Evolutionary conservation across 2,329 filamentous ascomycete genomes (phyloP).

Genomic region (Aspergillus ochraceoroseus): DNA sequence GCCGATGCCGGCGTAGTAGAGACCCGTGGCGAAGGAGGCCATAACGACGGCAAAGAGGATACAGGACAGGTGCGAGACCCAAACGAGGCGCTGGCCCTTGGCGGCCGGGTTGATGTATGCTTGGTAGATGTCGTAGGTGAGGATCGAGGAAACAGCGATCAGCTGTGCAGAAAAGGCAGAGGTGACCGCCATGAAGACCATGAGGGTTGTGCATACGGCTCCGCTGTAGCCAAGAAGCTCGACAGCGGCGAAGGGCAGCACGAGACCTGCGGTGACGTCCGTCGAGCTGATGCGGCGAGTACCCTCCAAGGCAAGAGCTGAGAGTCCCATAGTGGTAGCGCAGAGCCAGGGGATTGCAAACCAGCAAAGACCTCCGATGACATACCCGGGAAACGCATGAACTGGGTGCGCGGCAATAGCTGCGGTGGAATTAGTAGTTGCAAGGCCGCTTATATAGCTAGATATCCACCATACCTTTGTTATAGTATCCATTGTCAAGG

Average conservation of each 20-base stretch:
- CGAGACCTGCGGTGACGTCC: slow-evolving; percentile 77
- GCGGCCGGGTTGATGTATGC: slow-evolving; percentile 78
- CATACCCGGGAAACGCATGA: slow-evolving; percentile 80
- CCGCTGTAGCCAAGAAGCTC: slow-evolving; percentile 77
- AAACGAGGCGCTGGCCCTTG: slow-evolving; percentile 70
- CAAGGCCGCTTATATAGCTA: not conserved
- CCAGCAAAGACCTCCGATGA: slow-evolving; percentile 81
- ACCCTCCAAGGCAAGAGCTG: slow-evolving; percentile 72
- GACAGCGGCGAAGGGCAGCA: slow-evolving; percentile 78
- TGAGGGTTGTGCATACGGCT: slow-evolving; percentile 69
- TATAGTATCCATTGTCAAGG: slow-evolving; percentile 81
- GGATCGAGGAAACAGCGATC: slow-evolving; percentile 82
- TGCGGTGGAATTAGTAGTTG: slow-evolving; percentile 6
- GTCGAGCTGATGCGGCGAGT: slow-evolving; percentile 66
- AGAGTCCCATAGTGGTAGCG: slow-evolving; percentile 81
- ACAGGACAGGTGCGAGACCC: slow-evolving; percentile 69
- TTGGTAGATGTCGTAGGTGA: slow-evolving; percentile 83
- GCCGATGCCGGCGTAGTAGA: slow-evolving; percentile 68
- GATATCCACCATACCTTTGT: slow-evolving; percentile 52
- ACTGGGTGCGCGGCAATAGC: slow-evolving; percentile 83
- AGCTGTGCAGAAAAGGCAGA: slow-evolving; percentile 76
- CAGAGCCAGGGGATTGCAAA: slow-evolving; percentile 90
- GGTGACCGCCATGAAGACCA: slow-evolving; percentile 88
- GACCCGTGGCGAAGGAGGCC: slow-evolving; percentile 70
- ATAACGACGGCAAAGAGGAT: slow-evolving; percentile 72